Percentiles rank a stretch among this genome's conserved stretches.
Evolutionary conservation across 2,329 filamentous ascomycete species (phyloP).

Genomic region (Xylaria hypoxylon): DNA sequence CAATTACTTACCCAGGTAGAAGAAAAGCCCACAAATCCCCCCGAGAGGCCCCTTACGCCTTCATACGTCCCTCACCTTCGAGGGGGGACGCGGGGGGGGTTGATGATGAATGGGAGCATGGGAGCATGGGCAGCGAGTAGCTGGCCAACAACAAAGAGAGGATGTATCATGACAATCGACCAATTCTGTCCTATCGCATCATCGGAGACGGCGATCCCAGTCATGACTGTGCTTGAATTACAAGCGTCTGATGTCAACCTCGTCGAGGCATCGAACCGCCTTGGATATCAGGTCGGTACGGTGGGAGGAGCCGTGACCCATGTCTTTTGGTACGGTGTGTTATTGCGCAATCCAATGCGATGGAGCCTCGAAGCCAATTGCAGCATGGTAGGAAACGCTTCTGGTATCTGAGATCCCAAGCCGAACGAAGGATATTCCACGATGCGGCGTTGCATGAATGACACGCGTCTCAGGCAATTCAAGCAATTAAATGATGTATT

Average conservation of each 20-base stretch:
- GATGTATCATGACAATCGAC: constrained; percentile 27
- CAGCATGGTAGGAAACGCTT: constrained; percentile 35
- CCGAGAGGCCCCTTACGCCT: constrained; percentile 25
- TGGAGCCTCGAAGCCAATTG: constrained; percentile 44
- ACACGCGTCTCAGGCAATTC: constrained; percentile 59
- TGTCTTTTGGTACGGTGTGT: constrained; percentile 44
- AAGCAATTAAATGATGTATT: constrained; percentile 62
- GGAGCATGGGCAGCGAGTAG: constrained; percentile 18
- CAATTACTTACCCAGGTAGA: constrained; percentile 24
- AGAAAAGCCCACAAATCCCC: constrained; percentile 23
- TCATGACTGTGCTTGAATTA: constrained; percentile 18
- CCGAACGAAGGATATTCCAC: constrained; percentile 44
- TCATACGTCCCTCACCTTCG: constrained; percentile 22
- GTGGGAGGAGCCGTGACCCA: constrained; percentile 41
- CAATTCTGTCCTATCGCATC: constrained; percentile 17
- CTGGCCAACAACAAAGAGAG: constrained; percentile 18
- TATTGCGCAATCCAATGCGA: constrained; percentile 57
- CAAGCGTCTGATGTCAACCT: constrained; percentile 26
- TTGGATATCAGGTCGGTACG: constrained; percentile 27
- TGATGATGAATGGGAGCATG: constrained; percentile 18
- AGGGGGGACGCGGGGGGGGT: constrained; percentile 16
- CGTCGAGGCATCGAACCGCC: constrained; percentile 29
- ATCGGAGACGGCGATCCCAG: constrained; percentile 40
- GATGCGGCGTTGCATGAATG: constrained; percentile 58
- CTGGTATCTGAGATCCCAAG: constrained; percentile 31